A percentile compares a stretch with the other conserved stretches of the same genome.
phyloP scores from a whole-genome alignment of 2,329 filamentous ascomycete genomes.

The Sporothrix inflata region DNA sequence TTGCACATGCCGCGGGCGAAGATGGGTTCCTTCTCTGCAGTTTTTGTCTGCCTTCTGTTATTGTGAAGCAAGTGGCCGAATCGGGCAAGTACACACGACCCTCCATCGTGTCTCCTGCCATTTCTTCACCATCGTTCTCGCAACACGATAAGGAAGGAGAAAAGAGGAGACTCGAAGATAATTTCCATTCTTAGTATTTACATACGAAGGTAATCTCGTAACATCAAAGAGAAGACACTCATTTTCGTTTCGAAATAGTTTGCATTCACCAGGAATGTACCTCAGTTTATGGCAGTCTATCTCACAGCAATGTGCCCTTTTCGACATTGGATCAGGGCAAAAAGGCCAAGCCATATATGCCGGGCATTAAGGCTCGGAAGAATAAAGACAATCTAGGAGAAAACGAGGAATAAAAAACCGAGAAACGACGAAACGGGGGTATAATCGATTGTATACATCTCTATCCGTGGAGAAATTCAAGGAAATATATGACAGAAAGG shows the following conservation, averaged over 20 bases:
- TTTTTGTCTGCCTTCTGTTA: neutral
- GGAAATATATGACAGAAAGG: conserved; percentile 1
- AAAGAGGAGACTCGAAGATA: neutral
- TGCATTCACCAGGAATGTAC: neutral
- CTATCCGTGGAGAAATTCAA: neutral
- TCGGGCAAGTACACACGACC: conserved; percentile 27
- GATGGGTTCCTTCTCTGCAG: neutral
- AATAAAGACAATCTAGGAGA: neutral
- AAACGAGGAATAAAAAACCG: neutral
- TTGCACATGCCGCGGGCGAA: neutral
- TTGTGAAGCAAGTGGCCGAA: neutral
- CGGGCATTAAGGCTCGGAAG: neutral
- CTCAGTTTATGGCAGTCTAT: neutral
- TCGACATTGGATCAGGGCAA: neutral
- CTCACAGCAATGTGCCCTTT: neutral
- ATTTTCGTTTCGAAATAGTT: neutral
- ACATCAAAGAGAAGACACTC: neutral
- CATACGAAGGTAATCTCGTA: neutral
- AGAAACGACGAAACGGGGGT: neutral
- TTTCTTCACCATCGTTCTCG: neutral
- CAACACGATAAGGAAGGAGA: neutral
- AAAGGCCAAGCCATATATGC: neutral
- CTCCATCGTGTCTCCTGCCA: neutral
- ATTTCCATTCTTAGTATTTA: neutral
- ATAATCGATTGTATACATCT: conserved; percentile 22